Evolutionary conservation across 2,329 filamentous ascomycete genomes (phyloP).

Genomic region (Septoria linicola): DNA sequence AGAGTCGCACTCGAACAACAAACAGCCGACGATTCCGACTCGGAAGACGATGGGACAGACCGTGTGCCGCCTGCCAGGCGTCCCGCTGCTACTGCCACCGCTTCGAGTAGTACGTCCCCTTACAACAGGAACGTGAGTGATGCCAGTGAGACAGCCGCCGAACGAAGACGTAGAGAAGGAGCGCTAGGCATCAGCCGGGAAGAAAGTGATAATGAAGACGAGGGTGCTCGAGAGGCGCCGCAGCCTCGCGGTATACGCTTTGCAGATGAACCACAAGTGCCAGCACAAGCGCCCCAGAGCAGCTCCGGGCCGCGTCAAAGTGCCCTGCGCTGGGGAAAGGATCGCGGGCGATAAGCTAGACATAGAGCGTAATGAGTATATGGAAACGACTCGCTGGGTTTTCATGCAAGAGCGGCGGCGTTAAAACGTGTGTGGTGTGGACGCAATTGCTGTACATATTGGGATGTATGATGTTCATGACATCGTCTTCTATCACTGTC

Average conservation of each 20-base stretch:
- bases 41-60: slow-evolving; percentile 42
- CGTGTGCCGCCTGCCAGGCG: slow-evolving; percentile 34
- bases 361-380: background rate
- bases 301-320: slow-evolving; percentile 26
- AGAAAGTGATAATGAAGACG: slow-evolving; percentile 54
- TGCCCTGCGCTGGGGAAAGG: slow-evolving; percentile 34
- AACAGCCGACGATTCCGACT: slow-evolving; percentile 35
- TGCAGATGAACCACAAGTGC: slow-evolving; percentile 25
- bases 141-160: slow-evolving; percentile 68
- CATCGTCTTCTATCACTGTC: too few relatives aligned
- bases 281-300: slow-evolving; percentile 1
- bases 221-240: slow-evolving; percentile 22
- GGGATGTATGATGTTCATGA: background rate
- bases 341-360: slow-evolving; percentile 26
- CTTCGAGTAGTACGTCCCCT: slow-evolving; percentile 12
- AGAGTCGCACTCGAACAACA: slow-evolving; percentile 37
- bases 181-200: slow-evolving; percentile 61
- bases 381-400: too few relatives aligned
- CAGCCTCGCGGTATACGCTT: slow-evolving; percentile 30
- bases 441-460: background rate
- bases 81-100: background rate
- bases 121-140: slow-evolving; percentile 37
- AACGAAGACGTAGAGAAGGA: slow-evolving; percentile 69
- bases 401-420: background rate
- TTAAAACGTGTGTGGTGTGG: background rate